Base-by-base conservation (phyloP, 805 yeast species). In the Hanseniaspora singularis region DNA sequence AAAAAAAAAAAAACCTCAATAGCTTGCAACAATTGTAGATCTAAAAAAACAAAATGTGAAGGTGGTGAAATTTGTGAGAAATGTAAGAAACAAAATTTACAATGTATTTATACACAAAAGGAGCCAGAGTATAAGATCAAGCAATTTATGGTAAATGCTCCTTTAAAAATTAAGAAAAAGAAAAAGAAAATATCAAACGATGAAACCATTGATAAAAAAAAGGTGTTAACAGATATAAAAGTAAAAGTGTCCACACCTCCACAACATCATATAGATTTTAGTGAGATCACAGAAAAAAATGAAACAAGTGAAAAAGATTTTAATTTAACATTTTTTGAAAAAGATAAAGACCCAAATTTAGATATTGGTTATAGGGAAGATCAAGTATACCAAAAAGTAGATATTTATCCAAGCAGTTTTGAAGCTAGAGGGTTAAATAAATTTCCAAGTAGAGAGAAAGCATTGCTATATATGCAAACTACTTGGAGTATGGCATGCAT, bases 401-500 rank as follows among this genome's bases (percentile, higher is more conserved):
- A 47, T 22, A 51, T 51, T 22, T 38, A 52, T 38, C 44, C 49
- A n/a, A 19, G 26, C 31, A 14, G 24, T 11, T 42, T 38, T 34
- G 15, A 20, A 16, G 16, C 11, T 10, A n/a, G 26, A 3, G 34
- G 39, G 9, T 12, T 71, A 51, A 71, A 80, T 51, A 74, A 77
- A 6, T 64, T 87, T 31, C 96, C 96, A 0, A 75, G 88, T 1
- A 78, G 81, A 56, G 79, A 76, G 28, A 72, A 73, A 22, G 89
- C 95, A 0, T 61, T 83, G 31, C 75, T 74, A 53, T 68, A 86
- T 51, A 77, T 87, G 19, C 74, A 76, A 50, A 74, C 79, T 38
- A 81, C 88, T 1, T 87, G 95, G 94, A 76, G 78, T 51, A 77
- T 79, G 54, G 94, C 94, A 0, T 85, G 94, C 62, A 86, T 85